These are phyloP conservation scores for Arachnomyces sp. DNA, from an alignment of 2,329 filamentous ascomycete species.

Conservation along the genomic window DNA sequence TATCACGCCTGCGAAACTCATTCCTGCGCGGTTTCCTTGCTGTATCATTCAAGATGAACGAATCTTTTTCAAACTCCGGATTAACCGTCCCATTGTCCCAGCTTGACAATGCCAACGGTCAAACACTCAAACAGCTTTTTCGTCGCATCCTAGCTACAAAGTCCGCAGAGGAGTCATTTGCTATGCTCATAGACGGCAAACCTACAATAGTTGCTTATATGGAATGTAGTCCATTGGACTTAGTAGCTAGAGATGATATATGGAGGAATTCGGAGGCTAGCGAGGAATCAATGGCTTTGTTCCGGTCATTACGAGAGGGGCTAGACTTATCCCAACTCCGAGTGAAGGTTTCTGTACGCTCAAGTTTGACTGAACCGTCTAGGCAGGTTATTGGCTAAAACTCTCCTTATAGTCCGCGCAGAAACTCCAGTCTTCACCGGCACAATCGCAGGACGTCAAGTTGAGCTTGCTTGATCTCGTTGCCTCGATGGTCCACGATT, in stretches of 20 bases:
- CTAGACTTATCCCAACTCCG: constrained; percentile 4
- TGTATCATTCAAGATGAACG: no score
- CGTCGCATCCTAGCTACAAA: constrained; percentile 4
- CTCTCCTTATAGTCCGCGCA: constrained; percentile 6
- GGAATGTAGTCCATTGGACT: constrained; percentile 3
- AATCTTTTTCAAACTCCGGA: no score
- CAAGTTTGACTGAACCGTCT: constrained; percentile 1
- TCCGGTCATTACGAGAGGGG: constrained; percentile 6
- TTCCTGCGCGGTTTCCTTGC: no score
- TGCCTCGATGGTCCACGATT: constrained; percentile 8
- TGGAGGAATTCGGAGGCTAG: constrained; percentile 3
- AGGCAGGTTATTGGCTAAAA: constrained; percentile 2
- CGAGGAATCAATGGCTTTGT: constrained; percentile 5
- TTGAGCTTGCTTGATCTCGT: constrained; percentile 6
- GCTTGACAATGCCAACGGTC: constrained; percentile 5
- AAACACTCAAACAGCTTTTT: constrained; percentile 2
- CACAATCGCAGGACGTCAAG: constrained; percentile 5
- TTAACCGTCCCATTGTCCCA: constrained; percentile 6
- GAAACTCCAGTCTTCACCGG: constrained; percentile 5
- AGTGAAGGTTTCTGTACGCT: constrained; percentile 6
- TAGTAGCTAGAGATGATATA: constrained; percentile 6
- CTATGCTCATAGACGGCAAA: constrained; percentile 8
- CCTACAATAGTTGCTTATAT: constrained; percentile 4
- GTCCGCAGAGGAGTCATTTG: constrained; percentile 7
- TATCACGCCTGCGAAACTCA: no score